A percentile compares a stretch with the other conserved stretches of the same genome.
Evolutionary conservation across 1,284 basidiomycete genomes (phyloP).

Genomic region (Cryptococcus depauperatus): DNA sequence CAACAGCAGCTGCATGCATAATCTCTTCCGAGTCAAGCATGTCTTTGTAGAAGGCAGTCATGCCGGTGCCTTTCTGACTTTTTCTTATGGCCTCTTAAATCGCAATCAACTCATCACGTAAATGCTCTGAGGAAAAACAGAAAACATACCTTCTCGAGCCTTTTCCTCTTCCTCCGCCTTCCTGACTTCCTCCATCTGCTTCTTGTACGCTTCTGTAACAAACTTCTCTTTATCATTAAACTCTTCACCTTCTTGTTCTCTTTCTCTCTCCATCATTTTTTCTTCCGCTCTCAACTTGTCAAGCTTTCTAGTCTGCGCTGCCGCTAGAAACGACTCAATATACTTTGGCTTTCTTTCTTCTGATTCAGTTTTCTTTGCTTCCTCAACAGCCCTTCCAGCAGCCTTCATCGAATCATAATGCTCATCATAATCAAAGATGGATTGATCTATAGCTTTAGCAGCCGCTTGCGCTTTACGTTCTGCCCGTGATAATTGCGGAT

Average conservation of each 20-base stretch:
- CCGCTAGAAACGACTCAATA: constrained; percentile 69
- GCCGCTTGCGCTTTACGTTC: constrained; percentile 50
- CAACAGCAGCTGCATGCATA: constrained; percentile 73
- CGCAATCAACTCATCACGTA: constrained; percentile 1
- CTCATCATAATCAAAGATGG: constrained; percentile 92
- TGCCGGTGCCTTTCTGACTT: constrained; percentile 55
- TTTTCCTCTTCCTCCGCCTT: constrained; percentile 86
- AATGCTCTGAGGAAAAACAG: neutral
- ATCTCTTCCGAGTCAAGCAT: constrained; percentile 72
- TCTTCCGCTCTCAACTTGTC: constrained; percentile 94
- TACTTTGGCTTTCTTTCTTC: constrained; percentile 89
- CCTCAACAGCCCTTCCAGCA: constrained; percentile 62
- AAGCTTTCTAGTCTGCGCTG: constrained; percentile 75
- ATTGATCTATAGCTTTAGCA: constrained; percentile 69
- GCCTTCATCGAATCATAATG: constrained; percentile 94
- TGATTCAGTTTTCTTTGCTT: constrained; percentile 61
- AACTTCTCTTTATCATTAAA: constrained; percentile 93
- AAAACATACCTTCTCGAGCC: constrained; percentile 63
- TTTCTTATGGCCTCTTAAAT: constrained; percentile 50
- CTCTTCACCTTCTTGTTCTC: constrained; percentile 87
- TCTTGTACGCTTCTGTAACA: constrained; percentile 94
- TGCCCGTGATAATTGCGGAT: constrained; percentile 25
- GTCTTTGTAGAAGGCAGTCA: constrained; percentile 78
- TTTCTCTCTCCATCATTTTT: constrained; percentile 91
- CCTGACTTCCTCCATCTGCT: constrained; percentile 87